Evolutionary conservation across 2,329 filamentous ascomycete species (phyloP).

Genomic region (Cladosporium sp.): DNA sequence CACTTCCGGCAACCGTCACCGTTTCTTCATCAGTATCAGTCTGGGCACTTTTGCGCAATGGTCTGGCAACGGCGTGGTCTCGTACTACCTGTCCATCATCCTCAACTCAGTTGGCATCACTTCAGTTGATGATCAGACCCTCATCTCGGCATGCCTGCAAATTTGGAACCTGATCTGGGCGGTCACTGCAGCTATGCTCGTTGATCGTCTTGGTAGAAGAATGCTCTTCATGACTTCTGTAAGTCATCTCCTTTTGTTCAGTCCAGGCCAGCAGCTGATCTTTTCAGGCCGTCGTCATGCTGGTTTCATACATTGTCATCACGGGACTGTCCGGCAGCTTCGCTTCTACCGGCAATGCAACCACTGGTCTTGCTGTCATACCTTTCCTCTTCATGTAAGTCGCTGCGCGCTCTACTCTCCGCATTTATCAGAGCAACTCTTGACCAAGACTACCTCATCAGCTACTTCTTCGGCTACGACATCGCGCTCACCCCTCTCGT

Average conservation of each 20-base stretch:
- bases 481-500: constrained; percentile 39
- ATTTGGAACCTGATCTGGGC: constrained; percentile 33
- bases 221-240: constrained; percentile 50
- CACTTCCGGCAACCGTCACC: constrained; percentile 27
- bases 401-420: background rate
- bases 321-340: constrained; percentile 5
- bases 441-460: background rate
- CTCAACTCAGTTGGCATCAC: constrained; percentile 24
- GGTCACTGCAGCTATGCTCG: constrained; percentile 41
- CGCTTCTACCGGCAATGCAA: background rate
- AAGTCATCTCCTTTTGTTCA: constrained; percentile 27
- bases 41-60: constrained; percentile 31
- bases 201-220: constrained; percentile 47
- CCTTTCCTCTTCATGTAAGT: constrained; percentile 15
- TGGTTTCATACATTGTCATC: constrained; percentile 12
- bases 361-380: constrained; percentile 9
- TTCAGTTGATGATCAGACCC: constrained; percentile 1
- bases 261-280: constrained; percentile 41
- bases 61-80: constrained; percentile 14
- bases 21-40: constrained; percentile 42
- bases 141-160: constrained; percentile 10
- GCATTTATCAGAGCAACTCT: background rate
- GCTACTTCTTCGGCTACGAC: constrained; percentile 17
- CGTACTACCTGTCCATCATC: constrained; percentile 27
- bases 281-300: background rate